Evolutionary conservation across 140 eudicot species (phyloP).

Genomic region (Ambrosia hybrid): DNA sequence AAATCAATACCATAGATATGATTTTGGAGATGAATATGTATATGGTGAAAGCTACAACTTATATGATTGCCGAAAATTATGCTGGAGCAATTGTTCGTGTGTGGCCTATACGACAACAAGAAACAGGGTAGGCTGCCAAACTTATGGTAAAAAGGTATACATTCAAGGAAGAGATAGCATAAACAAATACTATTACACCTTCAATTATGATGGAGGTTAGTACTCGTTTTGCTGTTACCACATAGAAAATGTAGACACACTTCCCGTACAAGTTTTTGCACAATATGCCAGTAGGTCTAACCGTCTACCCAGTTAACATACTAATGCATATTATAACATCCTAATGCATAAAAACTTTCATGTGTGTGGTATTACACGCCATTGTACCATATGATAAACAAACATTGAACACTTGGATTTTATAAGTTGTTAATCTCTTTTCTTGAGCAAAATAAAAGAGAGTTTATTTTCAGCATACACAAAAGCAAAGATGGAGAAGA

Average conservation of each 20-base stretch:
- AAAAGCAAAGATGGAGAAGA: neutral
- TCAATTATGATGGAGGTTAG: slow-evolving; percentile 3
- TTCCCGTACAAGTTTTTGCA: slow-evolving; percentile 43
- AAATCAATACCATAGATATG: neutral
- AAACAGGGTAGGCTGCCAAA: slow-evolving; percentile 37
- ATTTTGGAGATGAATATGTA: no score
- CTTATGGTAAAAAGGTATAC: slow-evolving; percentile 12
- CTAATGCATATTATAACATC: no score
- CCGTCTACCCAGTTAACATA: neutral
- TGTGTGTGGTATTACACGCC: no score
- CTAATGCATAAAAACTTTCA: neutral
- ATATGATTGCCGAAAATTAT: slow-evolving; percentile 40
- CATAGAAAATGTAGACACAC: slow-evolving; percentile 4
- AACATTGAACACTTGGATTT: neutral
- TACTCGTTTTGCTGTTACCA: neutral
- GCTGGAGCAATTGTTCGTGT: slow-evolving; percentile 43
- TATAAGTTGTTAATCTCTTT: neutral
- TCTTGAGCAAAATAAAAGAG: neutral
- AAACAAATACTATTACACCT: neutral
- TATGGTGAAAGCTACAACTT: slow-evolving; percentile 16
- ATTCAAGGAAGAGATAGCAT: no score
- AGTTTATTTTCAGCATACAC: neutral
- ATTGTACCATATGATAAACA: no score
- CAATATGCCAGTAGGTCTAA: neutral
- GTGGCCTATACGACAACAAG: slow-evolving; percentile 30